A percentile compares a stretch with the other conserved stretches of the same genome.
Evolutionary conservation across 768 basidiomycete species (phyloP).

Genomic region (Cyclocybe cylindracea): DNA sequence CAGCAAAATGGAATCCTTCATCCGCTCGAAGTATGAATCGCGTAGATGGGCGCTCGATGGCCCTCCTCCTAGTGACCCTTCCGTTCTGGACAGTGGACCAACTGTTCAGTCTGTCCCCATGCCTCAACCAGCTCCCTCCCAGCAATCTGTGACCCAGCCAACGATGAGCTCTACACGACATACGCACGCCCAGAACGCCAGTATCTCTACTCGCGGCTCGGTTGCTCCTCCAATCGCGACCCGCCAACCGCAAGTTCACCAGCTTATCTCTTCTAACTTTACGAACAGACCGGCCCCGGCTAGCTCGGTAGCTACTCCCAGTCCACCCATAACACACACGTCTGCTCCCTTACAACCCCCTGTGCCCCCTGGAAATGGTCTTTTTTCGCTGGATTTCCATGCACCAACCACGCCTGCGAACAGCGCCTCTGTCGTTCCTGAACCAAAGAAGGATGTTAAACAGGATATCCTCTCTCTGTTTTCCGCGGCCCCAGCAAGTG

Average conservation of each 20-base stretch:
- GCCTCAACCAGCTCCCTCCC: slow-evolving; percentile 21
- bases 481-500: slow-evolving; percentile 45
- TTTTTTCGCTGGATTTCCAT: slow-evolving; percentile 89
- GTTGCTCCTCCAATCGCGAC: slow-evolving; percentile 31
- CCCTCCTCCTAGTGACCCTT: slow-evolving; percentile 80
- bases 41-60: slow-evolving; percentile 93
- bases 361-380: slow-evolving; percentile 51
- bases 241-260: slow-evolving; percentile 54
- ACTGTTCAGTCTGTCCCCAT: slow-evolving; percentile 12
- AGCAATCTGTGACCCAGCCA: slow-evolving; percentile 26
- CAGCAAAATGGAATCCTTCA: slow-evolving; percentile 98
- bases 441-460: slow-evolving; percentile 70
- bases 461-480: slow-evolving; percentile 87
- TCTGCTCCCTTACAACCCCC: slow-evolving; percentile 22
- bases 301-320: slow-evolving; percentile 25
- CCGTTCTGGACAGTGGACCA: slow-evolving; percentile 58
- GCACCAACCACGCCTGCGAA: slow-evolving; percentile 43
- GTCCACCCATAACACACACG: slow-evolving; percentile 30
- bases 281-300: slow-evolving; percentile 16
- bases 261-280: slow-evolving; percentile 51
- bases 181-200: slow-evolving; percentile 29
- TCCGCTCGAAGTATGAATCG: slow-evolving; percentile 95
- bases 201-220: slow-evolving; percentile 26
- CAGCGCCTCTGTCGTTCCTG: slow-evolving; percentile 27
- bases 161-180: slow-evolving; percentile 23